Evolutionary conservation across 441 rosid species (phyloP), one percentile per base, ranked within the genome.

Genomic region (Pelargonium fulgidum): DNA sequence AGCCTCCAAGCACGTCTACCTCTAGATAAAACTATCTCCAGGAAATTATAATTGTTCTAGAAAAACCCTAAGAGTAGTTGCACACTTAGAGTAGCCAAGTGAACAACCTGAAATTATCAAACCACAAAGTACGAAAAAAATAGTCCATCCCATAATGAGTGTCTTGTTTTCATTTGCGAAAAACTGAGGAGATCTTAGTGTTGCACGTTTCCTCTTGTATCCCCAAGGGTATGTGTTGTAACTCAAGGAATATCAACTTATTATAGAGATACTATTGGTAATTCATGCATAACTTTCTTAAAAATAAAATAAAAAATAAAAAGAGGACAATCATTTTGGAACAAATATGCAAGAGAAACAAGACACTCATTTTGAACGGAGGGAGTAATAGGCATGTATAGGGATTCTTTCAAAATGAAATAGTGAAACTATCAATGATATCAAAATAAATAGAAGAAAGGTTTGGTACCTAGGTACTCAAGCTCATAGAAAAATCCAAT

Each of bases 401-500:
- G 64, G n/a, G 10, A 65, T 67, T 26, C 42, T 36, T 36, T 12
- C 52, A 24, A 22, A 10, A 48, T 66, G 52, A 71, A 67, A 72
- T 13, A 77, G 13, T 66, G 62, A 61, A 56, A 52, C 14, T 69
- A 44, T 8, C 33, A 24, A 69, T 56, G 74, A 20, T 36, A 7
- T 59, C 48, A 73, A 67, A 19, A 70, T 16, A 42, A 50, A 68
- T 62, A 33, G 41, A 73, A 33, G 41, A 73, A 16, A 71, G 58
- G 56, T 54, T 56, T 67, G 24, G 61, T 84, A 93, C 99, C 99
- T 75, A 82, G 85, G 84, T 91, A 96, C 80, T 96, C 99, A 75
- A 96, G 99, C 85, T 93, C 99, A 77, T 81, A 93, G 89, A 91
- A 96, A 75, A 72, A 86, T 77, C 99, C 99, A 64, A 91, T 91